These are phyloP conservation scores for Talaromyces funiculosus DNA, from an alignment of 2,329 filamentous ascomycete genomes.

Conservation along the genomic window DNA sequence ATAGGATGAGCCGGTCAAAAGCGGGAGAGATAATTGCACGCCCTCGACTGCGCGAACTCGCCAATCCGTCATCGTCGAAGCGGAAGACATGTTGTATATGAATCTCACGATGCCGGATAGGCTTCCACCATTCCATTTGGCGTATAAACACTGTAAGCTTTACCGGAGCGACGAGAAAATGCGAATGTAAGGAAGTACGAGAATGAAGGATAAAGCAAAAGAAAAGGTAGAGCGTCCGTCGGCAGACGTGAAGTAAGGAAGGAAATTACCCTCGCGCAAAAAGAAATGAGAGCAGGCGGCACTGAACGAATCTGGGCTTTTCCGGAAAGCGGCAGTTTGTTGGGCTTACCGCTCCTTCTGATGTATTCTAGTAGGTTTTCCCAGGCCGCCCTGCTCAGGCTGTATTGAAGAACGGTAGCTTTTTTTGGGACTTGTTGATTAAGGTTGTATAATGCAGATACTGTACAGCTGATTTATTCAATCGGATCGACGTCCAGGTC, in stretches of 20 bases:
- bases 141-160: background rate
- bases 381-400: background rate
- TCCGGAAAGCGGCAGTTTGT: background rate
- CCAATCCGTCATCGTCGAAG: background rate
- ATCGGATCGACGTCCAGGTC: background rate
- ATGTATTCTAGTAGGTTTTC: background rate
- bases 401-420: background rate
- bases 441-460: background rate
- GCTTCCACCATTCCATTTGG: background rate
- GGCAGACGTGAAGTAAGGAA: background rate
- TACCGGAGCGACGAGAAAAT: background rate
- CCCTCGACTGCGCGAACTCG: background rate
- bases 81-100: background rate
- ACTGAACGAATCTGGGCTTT: background rate
- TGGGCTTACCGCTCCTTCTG: background rate
- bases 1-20: slow-evolving; percentile 43
- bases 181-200: background rate
- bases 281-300: background rate
- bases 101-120: background rate
- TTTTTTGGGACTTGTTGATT: background rate
- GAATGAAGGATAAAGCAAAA: background rate
- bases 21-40: slow-evolving; percentile 8
- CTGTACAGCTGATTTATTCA: background rate
- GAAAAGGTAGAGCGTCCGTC: background rate
- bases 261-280: background rate